Evolutionary conservation across 805 yeast genomes (phyloP), one percentile per base, ranked within the genome.

Genomic region (Candida koratica): DNA sequence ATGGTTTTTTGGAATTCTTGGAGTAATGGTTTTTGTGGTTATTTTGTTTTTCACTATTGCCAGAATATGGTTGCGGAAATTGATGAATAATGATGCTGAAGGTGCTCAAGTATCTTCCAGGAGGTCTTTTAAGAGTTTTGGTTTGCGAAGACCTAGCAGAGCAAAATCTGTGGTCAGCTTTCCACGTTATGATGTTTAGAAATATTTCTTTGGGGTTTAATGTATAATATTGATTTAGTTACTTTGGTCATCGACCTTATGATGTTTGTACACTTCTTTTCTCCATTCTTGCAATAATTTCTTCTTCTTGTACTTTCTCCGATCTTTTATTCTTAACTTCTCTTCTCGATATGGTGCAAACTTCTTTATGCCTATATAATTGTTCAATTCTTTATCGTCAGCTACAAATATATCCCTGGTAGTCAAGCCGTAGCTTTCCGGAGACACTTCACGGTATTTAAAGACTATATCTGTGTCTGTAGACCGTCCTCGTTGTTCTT

Each of bases 401-500:
- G 98, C 98, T 40, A 86, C 64, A 36, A 93, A 67, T 32, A 93
- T 93, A 50, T 93, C 98, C 44, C 93, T 72, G 0, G 93, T 74
- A 0, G 84, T 71, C 32, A 93, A 69, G 9, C 97, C 97, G 62
- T 76, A 93, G 7, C 88, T 66, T 52, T 93, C 97, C 6, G 98
- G 97, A 1, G 96, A 88, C 4, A 93, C 97, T 49, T 88, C 95
- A 51, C 97, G 76, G 56, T 93, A 93, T 49, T 79, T 80, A 71
- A 93, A 90, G 37, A 68, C 73, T 25, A 77, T 49, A 11, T 72
- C 72, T 5, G 49, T 49, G 4, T 58, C 70, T 6, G 67, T 59
- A 18, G 65, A 63, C 1, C 77, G 66, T 42, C 88, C 79, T 34
- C 85, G 76, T 46, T 77, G 75, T 44, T 70, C 75, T 34, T 84